Evolutionary conservation across 805 yeast species (phyloP).

Genomic region (Lipomyces chichibuensis): DNA sequence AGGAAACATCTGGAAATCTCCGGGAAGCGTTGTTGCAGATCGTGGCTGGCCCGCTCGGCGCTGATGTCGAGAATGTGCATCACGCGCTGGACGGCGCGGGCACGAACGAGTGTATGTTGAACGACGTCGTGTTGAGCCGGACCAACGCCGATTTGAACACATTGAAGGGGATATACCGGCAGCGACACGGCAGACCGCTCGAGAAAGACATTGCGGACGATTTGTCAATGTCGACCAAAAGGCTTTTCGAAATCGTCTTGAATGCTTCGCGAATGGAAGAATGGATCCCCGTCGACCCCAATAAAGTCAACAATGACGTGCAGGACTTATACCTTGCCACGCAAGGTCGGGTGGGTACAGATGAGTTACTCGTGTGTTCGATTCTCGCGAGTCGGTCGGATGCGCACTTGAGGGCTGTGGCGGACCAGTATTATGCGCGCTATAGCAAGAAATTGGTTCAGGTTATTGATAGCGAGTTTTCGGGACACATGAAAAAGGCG

Average conservation of each 20-base stretch:
- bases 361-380: constrained; percentile 36
- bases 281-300: constrained; percentile 27
- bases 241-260: constrained; percentile 34
- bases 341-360: constrained; percentile 32
- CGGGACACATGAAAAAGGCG: constrained; percentile 38
- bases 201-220: constrained; percentile 33
- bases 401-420: constrained; percentile 30
- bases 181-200: constrained; percentile 25
- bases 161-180: constrained; percentile 33
- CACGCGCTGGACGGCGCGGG: constrained; percentile 35
- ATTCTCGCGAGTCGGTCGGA: constrained; percentile 34
- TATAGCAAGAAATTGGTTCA: constrained; percentile 29
- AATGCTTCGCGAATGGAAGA: constrained; percentile 29
- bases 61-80: constrained; percentile 34
- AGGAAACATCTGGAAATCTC: constrained; percentile 34
- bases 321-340: constrained; percentile 33
- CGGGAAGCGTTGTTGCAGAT: constrained; percentile 32
- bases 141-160: constrained; percentile 35
- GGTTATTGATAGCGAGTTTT: constrained; percentile 32
- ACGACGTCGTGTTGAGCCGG: constrained; percentile 35
- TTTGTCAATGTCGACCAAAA: constrained; percentile 36
- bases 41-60: constrained; percentile 33
- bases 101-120: constrained; percentile 35
- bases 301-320: constrained; percentile 30
- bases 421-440: constrained; percentile 18